Evolutionary conservation across 306 rosid species (phyloP).

Genomic region (Quercus alba): DNA sequence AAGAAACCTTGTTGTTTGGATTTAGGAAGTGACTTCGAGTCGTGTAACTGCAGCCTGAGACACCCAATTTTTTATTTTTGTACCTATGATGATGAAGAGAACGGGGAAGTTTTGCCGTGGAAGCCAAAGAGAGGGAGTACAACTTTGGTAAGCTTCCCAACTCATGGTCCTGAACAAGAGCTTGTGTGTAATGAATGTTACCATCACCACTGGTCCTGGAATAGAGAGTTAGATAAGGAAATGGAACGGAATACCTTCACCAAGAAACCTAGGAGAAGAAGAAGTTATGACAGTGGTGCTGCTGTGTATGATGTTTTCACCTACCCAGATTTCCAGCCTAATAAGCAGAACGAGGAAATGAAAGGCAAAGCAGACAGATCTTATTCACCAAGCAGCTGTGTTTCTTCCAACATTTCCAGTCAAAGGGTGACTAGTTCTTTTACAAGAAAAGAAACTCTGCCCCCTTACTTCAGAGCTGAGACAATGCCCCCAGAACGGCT

Average conservation of each 20-base stretch:
- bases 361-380: constrained; percentile 12
- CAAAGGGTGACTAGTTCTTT: constrained; percentile 14
- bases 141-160: constrained; percentile 6
- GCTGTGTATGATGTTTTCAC: constrained; percentile 33
- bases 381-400: neutral
- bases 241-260: constrained; percentile 11
- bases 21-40: neutral
- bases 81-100: constrained; percentile 8
- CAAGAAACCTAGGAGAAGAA: constrained; percentile 25
- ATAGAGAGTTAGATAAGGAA: constrained; percentile 17
- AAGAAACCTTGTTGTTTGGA: constrained; percentile 21
- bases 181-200: neutral
- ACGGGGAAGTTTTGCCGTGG: constrained; percentile 13
- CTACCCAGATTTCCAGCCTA: constrained; percentile 20
- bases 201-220: constrained; percentile 1
- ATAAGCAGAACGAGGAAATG: constrained; percentile 12
- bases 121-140: constrained; percentile 25
- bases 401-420: constrained; percentile 7
- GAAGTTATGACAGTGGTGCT: constrained; percentile 17
- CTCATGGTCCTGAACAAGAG: constrained; percentile 14
- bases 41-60: constrained; percentile 28
- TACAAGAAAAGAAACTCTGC: constrained; percentile 21
- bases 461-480: constrained; percentile 45
- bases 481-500: constrained; percentile 57
- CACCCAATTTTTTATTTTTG: constrained; percentile 42